Conservation (phyloP, 1,139 yeast genomes). For the Blastobotrys buckinghamii region DNA sequence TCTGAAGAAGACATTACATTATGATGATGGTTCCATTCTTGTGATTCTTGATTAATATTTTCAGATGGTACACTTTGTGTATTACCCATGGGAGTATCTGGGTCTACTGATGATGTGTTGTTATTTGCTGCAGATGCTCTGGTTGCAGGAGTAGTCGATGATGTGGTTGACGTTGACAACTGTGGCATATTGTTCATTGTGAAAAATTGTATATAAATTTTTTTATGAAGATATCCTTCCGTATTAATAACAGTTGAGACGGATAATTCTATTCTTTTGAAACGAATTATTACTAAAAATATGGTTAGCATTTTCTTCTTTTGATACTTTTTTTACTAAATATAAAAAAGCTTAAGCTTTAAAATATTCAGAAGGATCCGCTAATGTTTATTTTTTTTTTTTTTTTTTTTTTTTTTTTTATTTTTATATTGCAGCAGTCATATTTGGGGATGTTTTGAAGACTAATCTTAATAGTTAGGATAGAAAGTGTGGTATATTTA, state of each 20-base stretch:
- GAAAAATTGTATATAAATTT: neutral
- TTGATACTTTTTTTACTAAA: no score
- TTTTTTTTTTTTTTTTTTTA: no score
- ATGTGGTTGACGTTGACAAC: slow-evolving; percentile 3
- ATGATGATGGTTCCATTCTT: slow-evolving; percentile 3
- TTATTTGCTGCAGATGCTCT: neutral
- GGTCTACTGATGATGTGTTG: slow-evolving; percentile 5
- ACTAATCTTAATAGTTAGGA: no score
- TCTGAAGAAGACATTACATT: no score
- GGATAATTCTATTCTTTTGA: neutral
- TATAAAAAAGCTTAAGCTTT: no score
- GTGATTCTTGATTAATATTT: neutral
- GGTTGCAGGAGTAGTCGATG: slow-evolving; percentile 9
- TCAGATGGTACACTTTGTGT: neutral
- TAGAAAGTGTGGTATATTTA: no score
- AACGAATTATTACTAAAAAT: neutral
- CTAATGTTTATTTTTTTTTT: no score
- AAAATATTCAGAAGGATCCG: no score
- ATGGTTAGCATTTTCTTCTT: no score
- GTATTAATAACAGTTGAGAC: no score
- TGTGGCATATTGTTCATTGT: slow-evolving; percentile 6
- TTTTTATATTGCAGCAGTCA: no score
- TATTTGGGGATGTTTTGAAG: no score
- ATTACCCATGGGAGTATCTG: slow-evolving; percentile 14
- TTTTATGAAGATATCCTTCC: neutral